These are phyloP conservation scores for Scheffersomyces ergatensis DNA, from an alignment of 805 yeast species.

Conservation along the genomic window DNA sequence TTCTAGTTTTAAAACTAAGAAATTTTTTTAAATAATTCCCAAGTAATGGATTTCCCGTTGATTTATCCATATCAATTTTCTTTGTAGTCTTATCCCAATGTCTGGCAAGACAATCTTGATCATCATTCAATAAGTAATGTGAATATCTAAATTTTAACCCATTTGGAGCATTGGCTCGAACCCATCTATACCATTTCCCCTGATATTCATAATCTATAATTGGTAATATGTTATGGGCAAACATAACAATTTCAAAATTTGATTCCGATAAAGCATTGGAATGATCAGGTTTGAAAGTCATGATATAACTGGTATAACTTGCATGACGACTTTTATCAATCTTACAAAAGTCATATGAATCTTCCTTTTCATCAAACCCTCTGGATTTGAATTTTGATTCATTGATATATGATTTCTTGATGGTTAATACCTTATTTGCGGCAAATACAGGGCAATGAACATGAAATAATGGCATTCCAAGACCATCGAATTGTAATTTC, in stretches of 20 bases:
- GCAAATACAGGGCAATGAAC: background rate
- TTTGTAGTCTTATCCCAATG: conserved; percentile 7
- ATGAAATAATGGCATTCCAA: too few species aligned
- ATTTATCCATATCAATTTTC: conserved; percentile 1
- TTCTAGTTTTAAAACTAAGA: background rate
- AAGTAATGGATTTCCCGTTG: conserved; percentile 5
- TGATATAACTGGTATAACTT: conserved; percentile 2
- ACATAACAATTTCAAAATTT: conserved; percentile 5
- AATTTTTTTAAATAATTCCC: conserved; percentile 1
- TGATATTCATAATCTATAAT: conserved; percentile 7
- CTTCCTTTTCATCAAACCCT: conserved; percentile 5
- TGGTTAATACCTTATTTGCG: background rate
- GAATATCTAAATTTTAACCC: conserved; percentile 1
- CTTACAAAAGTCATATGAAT: conserved; percentile 6
- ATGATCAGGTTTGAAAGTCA: conserved; percentile 7
- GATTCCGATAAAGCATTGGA: background rate
- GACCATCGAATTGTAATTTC: too few species aligned
- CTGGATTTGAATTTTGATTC: background rate
- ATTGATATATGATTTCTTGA: background rate
- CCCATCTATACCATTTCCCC: conserved; percentile 5
- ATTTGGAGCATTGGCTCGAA: conserved; percentile 1
- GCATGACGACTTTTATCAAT: background rate
- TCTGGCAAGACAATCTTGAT: conserved; percentile 4
- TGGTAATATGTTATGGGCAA: conserved; percentile 6
- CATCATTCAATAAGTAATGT: background rate